phyloP scores from a whole-genome alignment of 1,284 basidiomycete genomes.

The Sporisorium graminicola region DNA sequence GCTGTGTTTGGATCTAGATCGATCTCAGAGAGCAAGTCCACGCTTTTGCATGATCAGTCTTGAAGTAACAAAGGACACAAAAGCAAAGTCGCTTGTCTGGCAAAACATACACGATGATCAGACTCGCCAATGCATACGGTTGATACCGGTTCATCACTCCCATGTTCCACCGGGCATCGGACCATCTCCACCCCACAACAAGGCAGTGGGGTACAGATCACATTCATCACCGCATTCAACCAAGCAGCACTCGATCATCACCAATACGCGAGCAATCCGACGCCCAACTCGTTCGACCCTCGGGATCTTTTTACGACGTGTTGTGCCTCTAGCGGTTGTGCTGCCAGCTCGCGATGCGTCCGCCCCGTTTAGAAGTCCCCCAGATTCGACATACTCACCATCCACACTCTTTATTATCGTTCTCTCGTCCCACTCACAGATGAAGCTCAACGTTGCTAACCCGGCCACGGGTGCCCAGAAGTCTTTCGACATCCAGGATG shows the following conservation, averaged over 20 bases:
- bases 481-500: slow-evolving; percentile 89
- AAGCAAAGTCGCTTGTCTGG: too few species aligned
- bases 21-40: not conserved
- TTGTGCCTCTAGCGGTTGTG: slow-evolving; percentile 25
- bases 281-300: not conserved
- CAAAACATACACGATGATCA: not conserved
- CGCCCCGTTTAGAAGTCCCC: not conserved
- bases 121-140: not conserved
- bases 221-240: not conserved
- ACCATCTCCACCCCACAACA: not conserved
- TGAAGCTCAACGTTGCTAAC: slow-evolving; percentile 99
- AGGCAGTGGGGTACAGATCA: too few species aligned
- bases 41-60: not conserved
- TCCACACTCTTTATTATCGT: too few species aligned
- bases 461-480: slow-evolving; percentile 95
- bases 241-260: not conserved
- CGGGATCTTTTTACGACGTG: not conserved
- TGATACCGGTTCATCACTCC: too few species aligned
- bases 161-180: not conserved
- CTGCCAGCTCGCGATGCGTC: not conserved
- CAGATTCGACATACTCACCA: slow-evolving; percentile 25
- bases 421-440: slow-evolving; percentile 70
- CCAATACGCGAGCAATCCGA: not conserved
- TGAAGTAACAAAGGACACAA: too few species aligned
- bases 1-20: not conserved